Evolutionary conservation across 305 asterid genomes (phyloP).

Genomic region (Euphrasia arctica): DNA sequence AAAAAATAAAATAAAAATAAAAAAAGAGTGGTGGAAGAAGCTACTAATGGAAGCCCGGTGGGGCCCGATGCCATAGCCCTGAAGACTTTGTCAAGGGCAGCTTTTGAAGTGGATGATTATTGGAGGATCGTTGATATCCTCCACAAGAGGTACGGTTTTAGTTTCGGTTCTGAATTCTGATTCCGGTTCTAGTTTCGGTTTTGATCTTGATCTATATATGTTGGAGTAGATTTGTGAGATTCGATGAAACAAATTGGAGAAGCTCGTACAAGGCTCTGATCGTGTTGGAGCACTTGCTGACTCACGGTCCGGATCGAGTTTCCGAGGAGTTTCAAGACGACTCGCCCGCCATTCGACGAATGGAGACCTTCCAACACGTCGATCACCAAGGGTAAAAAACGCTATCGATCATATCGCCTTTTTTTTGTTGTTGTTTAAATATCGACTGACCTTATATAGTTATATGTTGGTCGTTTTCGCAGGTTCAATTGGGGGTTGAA

Average conservation of each 20-base stretch:
- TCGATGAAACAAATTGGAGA: conserved; percentile 70
- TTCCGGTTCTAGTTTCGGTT: neutral
- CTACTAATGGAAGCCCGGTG: conserved; percentile 59
- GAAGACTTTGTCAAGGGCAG: conserved; percentile 75
- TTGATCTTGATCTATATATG: neutral
- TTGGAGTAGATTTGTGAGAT: conserved; percentile 61
- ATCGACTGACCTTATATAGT: neutral
- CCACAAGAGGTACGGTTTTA: conserved; percentile 54
- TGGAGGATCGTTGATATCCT: conserved; percentile 85
- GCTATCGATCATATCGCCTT: no score
- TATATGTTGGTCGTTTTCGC: conserved; percentile 15
- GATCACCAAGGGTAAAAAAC: conserved; percentile 71
- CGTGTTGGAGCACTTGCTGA: conserved; percentile 73
- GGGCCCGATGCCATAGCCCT: conserved; percentile 65
- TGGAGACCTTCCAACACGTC: conserved; percentile 55
- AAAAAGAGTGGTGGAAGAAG: conserved; percentile 76
- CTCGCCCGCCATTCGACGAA: conserved; percentile 48
- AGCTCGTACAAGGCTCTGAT: conserved; percentile 66
- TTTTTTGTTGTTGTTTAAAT: no score
- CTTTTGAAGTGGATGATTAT: conserved; percentile 92
- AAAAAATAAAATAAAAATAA: no score
- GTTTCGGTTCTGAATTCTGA: neutral
- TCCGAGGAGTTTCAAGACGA: conserved; percentile 76
- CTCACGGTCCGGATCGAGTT: conserved; percentile 91
- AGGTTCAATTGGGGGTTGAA: conserved; percentile 85